phyloP scores from a whole-genome alignment of 805 yeast genomes.

The Wickerhamomyces rabaulensis region DNA sequence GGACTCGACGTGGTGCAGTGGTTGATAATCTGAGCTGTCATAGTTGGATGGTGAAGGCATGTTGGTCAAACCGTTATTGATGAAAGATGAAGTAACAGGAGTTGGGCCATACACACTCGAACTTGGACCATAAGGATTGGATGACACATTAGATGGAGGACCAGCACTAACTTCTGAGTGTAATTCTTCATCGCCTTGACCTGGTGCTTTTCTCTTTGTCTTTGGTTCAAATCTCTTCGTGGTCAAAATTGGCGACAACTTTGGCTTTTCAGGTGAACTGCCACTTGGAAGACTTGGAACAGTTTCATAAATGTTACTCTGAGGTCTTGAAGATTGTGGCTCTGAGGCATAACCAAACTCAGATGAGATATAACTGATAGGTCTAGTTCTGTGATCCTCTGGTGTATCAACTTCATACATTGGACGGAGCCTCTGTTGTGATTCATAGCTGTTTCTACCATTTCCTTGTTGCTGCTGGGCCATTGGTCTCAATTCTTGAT shows the following conservation, averaged over 20 bases:
- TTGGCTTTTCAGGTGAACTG: background rate
- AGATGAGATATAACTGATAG: background rate
- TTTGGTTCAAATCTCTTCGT: background rate
- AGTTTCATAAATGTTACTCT: background rate
- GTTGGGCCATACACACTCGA: slow-evolving; percentile 20
- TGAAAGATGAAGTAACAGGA: slow-evolving; percentile 6
- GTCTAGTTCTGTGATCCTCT: background rate
- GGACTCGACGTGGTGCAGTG: background rate
- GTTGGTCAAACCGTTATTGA: background rate
- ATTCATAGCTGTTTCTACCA: no score
- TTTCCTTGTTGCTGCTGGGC: background rate
- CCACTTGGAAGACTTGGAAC: background rate
- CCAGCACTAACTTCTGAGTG: background rate
- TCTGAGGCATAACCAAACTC: background rate
- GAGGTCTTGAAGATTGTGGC: background rate
- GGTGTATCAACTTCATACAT: background rate
- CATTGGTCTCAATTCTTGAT: background rate
- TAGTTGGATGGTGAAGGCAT: background rate
- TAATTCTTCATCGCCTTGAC: background rate
- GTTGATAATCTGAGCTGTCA: background rate
- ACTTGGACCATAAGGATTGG: slow-evolving; percentile 7
- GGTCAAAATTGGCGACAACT: slow-evolving; percentile 1
- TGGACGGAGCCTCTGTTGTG: background rate
- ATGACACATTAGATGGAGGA: background rate
- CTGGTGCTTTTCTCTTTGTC: slow-evolving; percentile 10